A percentile compares a stretch with the other conserved stretches of the same genome.
phyloP scores from a whole-genome alignment of 148 eudicot genomes.

The Amaranthus hypochondriacus region DNA sequence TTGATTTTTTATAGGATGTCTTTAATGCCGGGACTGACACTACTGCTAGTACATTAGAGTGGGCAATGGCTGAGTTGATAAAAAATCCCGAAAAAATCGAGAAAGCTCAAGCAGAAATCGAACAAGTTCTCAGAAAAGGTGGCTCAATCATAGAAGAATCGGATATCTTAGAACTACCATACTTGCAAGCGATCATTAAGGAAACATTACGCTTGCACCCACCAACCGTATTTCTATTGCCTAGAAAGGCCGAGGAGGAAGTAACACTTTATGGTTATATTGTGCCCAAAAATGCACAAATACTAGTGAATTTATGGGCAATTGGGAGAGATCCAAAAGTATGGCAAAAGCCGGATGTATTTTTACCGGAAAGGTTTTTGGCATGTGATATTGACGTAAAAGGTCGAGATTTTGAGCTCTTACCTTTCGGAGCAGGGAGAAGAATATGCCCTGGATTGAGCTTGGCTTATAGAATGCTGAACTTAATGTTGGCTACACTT shows the following conservation, averaged over 20 bases:
- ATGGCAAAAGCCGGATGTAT: conserved; percentile 42
- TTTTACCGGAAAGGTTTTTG: conserved; percentile 57
- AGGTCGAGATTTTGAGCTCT: conserved; percentile 46
- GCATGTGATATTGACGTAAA: conserved; percentile 35
- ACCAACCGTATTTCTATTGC: conserved; percentile 51
- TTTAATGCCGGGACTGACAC: conserved; percentile 30
- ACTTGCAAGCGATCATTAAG: conserved; percentile 57
- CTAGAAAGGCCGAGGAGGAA: conserved; percentile 46
- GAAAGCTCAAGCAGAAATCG: conserved; percentile 21
- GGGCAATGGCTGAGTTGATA: conserved; percentile 25
- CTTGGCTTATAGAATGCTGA: conserved; percentile 34
- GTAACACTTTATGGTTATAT: conserved; percentile 39
- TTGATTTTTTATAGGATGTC: conserved; percentile 18
- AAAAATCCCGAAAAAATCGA: conserved; percentile 12
- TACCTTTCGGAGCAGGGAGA: conserved; percentile 53
- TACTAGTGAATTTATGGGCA: conserved; percentile 69
- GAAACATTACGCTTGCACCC: conserved; percentile 59
- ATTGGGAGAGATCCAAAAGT: conserved; percentile 50
- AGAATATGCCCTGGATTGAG: conserved; percentile 67
- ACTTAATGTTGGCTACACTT: conserved; percentile 44
- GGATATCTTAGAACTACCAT: conserved; percentile 45
- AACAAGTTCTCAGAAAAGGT: conserved; percentile 20
- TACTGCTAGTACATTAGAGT: conserved; percentile 24
- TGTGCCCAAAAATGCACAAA: conserved; percentile 57
- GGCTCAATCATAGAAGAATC: conserved; percentile 16